Percentiles rank a stretch among this genome's conserved stretches.
These are phyloP conservation scores for Hysterangium stoloniferum DNA, from an alignment of 768 basidiomycete genomes.

Conservation along the genomic window DNA sequence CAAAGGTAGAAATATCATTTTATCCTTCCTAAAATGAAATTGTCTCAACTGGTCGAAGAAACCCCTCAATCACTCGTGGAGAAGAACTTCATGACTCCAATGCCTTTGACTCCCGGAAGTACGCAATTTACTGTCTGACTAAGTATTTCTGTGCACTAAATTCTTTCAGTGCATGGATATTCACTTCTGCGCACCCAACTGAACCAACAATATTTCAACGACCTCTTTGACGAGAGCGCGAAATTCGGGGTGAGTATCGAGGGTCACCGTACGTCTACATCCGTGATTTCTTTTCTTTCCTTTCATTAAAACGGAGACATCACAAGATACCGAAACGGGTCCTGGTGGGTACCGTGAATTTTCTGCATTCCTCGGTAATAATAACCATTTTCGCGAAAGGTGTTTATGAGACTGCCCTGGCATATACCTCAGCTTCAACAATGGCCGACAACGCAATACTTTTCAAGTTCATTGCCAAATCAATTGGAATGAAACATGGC, in stretches of 20 bases:
- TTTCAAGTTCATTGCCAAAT: slow-evolving; percentile 91
- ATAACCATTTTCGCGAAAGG: slow-evolving; percentile 7
- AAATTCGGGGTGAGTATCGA: slow-evolving; percentile 78
- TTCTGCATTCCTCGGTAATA: neutral
- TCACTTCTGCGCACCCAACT: slow-evolving; percentile 86
- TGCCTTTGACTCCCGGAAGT: slow-evolving; percentile 91
- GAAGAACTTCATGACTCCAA: slow-evolving; percentile 69
- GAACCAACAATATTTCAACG: slow-evolving; percentile 84
- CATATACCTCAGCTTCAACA: slow-evolving; percentile 67
- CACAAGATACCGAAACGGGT: slow-evolving; percentile 83
- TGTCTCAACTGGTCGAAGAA: slow-evolving; percentile 39
- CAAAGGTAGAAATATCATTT: slow-evolving; percentile 46
- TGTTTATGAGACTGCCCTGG: slow-evolving; percentile 79
- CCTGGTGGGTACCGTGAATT: slow-evolving; percentile 39
- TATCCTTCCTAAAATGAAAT: neutral
- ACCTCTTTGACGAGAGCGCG: slow-evolving; percentile 68
- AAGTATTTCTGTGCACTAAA: neutral
- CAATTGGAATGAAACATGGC: slow-evolving; percentile 81
- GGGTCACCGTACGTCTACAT: slow-evolving; percentile 60
- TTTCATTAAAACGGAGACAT: neutral
- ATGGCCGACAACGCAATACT: slow-evolving; percentile 91
- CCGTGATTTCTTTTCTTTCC: neutral
- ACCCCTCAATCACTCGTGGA: slow-evolving; percentile 66
- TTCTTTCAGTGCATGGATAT: slow-evolving; percentile 83
- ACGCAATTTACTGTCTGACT: slow-evolving; percentile 25